phyloP scores from a whole-genome alignment of 768 basidiomycete genomes.

The Leccinellum luteum region DNA sequence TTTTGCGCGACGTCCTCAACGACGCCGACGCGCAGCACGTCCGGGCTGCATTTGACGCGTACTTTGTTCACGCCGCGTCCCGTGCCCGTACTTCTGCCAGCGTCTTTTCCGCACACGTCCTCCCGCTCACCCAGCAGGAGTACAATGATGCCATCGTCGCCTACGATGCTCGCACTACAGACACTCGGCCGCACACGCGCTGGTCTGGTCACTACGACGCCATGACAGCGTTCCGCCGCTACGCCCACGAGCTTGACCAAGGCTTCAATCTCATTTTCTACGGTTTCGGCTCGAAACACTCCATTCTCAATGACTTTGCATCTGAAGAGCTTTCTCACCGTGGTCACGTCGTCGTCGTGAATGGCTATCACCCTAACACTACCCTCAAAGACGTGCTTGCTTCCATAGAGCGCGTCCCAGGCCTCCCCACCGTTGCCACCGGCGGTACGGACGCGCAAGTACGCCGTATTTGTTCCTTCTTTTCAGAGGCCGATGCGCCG shows the following conservation, averaged over 20 bases:
- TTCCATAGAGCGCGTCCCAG: constrained; percentile 47
- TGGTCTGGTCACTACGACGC: constrained; percentile 19
- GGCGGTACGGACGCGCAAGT: constrained; percentile 56
- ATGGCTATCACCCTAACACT: constrained; percentile 73
- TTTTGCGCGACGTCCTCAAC: constrained; percentile 10
- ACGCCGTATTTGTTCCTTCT: constrained; percentile 63
- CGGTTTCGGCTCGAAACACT: constrained; percentile 87
- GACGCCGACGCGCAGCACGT: constrained; percentile 1
- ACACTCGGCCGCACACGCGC: constrained; percentile 11
- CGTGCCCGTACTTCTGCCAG: constrained; percentile 73
- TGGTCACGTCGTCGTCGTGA: constrained; percentile 75
- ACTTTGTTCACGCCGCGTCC: constrained; percentile 65
- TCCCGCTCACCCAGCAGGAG: constrained; percentile 68
- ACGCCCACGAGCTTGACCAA: constrained; percentile 66
- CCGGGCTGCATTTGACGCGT: constrained; percentile 79
- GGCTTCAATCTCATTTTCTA: constrained; percentile 90
- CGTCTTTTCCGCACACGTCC: constrained; percentile 72
- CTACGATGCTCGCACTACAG: constrained; percentile 17
- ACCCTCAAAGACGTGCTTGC: constrained; percentile 65
- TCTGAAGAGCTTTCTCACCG: constrained; percentile 47
- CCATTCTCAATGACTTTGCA: constrained; percentile 73
- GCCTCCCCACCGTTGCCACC: constrained; percentile 9
- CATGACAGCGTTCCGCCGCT: constrained; percentile 50
- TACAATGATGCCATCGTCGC: constrained; percentile 38
- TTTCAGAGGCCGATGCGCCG: constrained; percentile 38